Conservation (phyloP, 192 early-diverging fungal genomes). For the Backusella sp. region DNA sequence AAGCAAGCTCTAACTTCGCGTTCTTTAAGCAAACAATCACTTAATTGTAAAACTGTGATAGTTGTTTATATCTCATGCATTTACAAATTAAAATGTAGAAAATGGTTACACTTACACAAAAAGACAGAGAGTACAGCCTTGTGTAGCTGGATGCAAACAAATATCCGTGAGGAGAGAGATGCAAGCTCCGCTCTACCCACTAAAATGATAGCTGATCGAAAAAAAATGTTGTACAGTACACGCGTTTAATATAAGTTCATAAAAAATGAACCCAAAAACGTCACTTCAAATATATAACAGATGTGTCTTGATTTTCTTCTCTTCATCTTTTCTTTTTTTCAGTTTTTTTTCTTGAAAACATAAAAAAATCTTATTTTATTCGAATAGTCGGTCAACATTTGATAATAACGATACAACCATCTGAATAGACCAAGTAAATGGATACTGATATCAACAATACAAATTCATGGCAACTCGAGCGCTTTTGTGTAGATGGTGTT, state of each 20-base stretch:
- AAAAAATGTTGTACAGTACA: neutral
- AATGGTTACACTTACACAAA: neutral
- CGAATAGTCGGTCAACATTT: neutral
- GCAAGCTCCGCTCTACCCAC: neutral
- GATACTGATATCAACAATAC: neutral
- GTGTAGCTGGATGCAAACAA: neutral
- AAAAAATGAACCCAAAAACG: neutral
- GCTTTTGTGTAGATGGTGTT: slow-evolving; percentile 4
- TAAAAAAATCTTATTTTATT: neutral
- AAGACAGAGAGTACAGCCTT: neutral
- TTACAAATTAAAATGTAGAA: neutral
- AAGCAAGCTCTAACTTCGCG: neutral
- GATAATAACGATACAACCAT: neutral
- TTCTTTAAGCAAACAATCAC: neutral
- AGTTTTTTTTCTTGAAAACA: neutral
- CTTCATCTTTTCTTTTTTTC: neutral
- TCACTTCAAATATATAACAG: neutral
- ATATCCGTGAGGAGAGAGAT: neutral
- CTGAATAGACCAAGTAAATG: neutral
- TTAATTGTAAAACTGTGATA: neutral
- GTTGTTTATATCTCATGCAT: neutral
- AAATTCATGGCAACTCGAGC: neutral
- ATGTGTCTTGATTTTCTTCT: neutral
- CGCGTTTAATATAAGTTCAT: neutral
- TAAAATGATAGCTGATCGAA: neutral